Percentiles rank a stretch among this genome's conserved stretches.
Evolutionary conservation across 2,329 filamentous ascomycete genomes (phyloP).

Genomic region (Dissoconium aciculare): DNA sequence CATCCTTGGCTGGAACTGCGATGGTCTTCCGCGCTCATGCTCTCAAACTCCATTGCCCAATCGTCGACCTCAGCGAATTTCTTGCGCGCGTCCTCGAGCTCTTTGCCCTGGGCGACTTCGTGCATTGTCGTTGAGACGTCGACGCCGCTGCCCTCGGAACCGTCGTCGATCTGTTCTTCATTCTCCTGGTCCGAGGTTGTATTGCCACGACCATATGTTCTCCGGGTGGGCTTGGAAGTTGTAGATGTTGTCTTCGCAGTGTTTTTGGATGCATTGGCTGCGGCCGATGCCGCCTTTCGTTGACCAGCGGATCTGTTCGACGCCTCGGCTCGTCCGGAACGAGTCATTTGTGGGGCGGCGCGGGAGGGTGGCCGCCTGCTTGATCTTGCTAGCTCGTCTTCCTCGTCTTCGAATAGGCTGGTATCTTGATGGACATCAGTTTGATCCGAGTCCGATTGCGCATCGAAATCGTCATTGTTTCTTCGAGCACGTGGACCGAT

Average conservation of each 20-base stretch:
- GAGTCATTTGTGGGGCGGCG: too few species aligned
- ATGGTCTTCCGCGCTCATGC: constrained; percentile 30
- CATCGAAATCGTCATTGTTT: constrained; percentile 28
- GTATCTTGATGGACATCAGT: constrained; percentile 11
- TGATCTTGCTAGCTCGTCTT: constrained; percentile 33
- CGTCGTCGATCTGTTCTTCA: constrained; percentile 16
- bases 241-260: too few species aligned
- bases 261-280: constrained; percentile 6
- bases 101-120: constrained; percentile 21
- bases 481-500: constrained; percentile 12
- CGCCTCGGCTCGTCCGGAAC: constrained; percentile 6
- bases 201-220: constrained; percentile 19
- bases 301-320: constrained; percentile 3
- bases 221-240: too few species aligned
- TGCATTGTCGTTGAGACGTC: constrained; percentile 16
- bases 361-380: too few species aligned
- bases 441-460: constrained; percentile 22
- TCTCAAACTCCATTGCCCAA: constrained; percentile 39
- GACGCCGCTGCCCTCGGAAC: constrained; percentile 13
- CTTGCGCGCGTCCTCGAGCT: constrained; percentile 30
- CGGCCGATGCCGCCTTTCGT: constrained; percentile 5
- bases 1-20: constrained; percentile 21
- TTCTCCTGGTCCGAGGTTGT: constrained; percentile 32
- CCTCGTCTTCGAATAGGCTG: constrained; percentile 23
- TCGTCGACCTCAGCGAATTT: constrained; percentile 37